phyloP scores from a whole-genome alignment of 2,329 filamentous ascomycete genomes.

The Diaporthe ilicicola region DNA sequence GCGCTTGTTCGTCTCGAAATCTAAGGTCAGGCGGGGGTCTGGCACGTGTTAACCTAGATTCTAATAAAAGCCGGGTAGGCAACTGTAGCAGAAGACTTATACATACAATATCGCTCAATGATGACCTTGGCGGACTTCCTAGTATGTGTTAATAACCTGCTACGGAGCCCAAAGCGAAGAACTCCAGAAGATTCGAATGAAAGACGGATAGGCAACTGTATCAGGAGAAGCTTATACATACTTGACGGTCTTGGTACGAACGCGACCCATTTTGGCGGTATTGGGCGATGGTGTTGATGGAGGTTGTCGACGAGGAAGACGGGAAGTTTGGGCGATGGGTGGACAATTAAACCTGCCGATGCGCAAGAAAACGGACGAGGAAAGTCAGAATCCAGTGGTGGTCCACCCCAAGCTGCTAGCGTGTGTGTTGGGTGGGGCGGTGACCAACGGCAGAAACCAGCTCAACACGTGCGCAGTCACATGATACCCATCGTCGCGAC shows the following conservation, averaged over 20 bases:
- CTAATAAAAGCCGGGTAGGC: no score
- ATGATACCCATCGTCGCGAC: not conserved
- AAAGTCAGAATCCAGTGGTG: not conserved
- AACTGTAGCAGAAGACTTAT: no score
- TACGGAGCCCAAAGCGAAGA: no score
- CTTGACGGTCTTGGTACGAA: constrained; percentile 76
- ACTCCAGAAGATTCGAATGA: no score
- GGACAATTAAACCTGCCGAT: not conserved
- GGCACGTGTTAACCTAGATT: no score
- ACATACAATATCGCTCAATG: constrained; percentile 98
- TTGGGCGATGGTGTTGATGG: constrained; percentile 42
- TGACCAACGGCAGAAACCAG: not conserved
- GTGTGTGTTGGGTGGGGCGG: constrained; percentile 1
- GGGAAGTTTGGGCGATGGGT: constrained; percentile 5
- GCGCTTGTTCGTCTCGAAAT: constrained; percentile 99
- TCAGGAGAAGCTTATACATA: no score
- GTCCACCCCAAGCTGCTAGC: not conserved
- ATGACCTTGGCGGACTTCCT: constrained; percentile 97
- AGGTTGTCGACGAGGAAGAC: constrained; percentile 32
- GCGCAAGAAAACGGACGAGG: not conserved
- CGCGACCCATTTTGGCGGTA: constrained; percentile 74
- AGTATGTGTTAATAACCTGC: no score
- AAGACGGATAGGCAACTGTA: no score
- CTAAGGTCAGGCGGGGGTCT: constrained; percentile 97
- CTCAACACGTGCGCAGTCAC: not conserved